A percentile compares a stretch with the other conserved stretches of the same genome.
Conservation (phyloP, 345 rosid genomes). For the Moringa oleifera region DNA sequence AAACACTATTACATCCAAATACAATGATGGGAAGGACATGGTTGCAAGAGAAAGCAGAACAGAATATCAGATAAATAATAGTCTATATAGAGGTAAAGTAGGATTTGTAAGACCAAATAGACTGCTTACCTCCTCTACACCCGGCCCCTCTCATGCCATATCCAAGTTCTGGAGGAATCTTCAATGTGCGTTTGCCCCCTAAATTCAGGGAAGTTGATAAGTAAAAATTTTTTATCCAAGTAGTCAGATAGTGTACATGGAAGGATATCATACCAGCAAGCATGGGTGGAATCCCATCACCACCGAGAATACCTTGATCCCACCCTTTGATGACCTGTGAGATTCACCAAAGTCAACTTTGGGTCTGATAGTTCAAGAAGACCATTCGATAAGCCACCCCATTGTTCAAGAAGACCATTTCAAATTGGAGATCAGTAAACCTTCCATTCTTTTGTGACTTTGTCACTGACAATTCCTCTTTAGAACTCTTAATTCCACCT, state of each 20-base stretch:
- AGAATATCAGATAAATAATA: neutral
- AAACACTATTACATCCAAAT: neutral
- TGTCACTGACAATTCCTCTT: no score
- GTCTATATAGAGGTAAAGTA: neutral
- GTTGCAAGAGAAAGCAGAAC: neutral
- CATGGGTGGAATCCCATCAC: constrained; percentile 89
- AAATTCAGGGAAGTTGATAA: neutral
- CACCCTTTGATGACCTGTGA: constrained; percentile 82
- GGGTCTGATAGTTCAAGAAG: no score
- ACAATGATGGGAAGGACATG: neutral
- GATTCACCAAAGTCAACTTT: neutral
- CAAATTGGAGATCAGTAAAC: no score
- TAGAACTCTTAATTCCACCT: no score
- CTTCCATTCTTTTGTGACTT: no score
- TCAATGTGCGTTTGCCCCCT: constrained; percentile 73
- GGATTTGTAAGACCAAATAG: no score
- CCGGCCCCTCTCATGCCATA: constrained; percentile 94
- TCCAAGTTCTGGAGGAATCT: constrained; percentile 74
- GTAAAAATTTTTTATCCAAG: neutral
- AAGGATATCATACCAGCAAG: constrained; percentile 49
- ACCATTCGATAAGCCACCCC: no score
- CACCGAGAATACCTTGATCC: constrained; percentile 85
- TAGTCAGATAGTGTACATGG: neutral
- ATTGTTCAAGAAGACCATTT: no score
- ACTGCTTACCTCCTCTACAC: constrained; percentile 70